phyloP scores from a whole-genome alignment of 306 rosid genomes.

The Cercis canadensis region DNA sequence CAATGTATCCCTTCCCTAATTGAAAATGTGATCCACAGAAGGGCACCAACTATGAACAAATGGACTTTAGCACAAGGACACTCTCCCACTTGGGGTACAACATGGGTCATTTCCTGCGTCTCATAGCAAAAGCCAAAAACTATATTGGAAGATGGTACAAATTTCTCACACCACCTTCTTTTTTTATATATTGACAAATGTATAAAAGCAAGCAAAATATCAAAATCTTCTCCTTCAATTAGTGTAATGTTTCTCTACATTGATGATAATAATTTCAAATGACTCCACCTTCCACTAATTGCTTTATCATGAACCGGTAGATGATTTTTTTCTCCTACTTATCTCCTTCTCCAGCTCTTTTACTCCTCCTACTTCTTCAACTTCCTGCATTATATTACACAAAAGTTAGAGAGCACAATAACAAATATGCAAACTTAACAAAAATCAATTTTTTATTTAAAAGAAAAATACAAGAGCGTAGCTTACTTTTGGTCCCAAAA shows the following conservation, averaged over 20 bases:
- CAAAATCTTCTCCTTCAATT: conserved; percentile 28
- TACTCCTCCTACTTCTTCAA: conserved; percentile 88
- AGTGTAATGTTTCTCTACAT: conserved; percentile 36
- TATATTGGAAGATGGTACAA: too few species aligned
- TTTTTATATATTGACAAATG: neutral
- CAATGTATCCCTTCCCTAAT: too few species aligned
- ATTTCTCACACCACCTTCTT: neutral
- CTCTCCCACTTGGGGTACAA: too few species aligned
- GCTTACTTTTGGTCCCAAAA: conserved; percentile 90
- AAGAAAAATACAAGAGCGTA: too few species aligned
- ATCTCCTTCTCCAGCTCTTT: conserved; percentile 91
- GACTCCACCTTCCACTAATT: conserved; percentile 11
- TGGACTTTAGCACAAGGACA: too few species aligned
- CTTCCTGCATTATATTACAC: conserved; percentile 61
- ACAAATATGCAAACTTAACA: neutral
- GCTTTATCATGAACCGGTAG: conserved; percentile 34
- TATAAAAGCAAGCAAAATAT: conserved; percentile 16
- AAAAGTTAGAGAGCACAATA: neutral
- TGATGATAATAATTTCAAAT: conserved; percentile 9
- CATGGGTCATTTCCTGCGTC: too few species aligned
- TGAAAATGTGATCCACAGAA: too few species aligned
- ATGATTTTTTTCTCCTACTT: conserved; percentile 59
- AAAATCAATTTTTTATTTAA: too few species aligned
- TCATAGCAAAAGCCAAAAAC: too few species aligned
- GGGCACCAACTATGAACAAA: too few species aligned